These are phyloP conservation scores for Boletus patriciae DNA, from an alignment of 768 basidiomycete species.

Conservation along the genomic window DNA sequence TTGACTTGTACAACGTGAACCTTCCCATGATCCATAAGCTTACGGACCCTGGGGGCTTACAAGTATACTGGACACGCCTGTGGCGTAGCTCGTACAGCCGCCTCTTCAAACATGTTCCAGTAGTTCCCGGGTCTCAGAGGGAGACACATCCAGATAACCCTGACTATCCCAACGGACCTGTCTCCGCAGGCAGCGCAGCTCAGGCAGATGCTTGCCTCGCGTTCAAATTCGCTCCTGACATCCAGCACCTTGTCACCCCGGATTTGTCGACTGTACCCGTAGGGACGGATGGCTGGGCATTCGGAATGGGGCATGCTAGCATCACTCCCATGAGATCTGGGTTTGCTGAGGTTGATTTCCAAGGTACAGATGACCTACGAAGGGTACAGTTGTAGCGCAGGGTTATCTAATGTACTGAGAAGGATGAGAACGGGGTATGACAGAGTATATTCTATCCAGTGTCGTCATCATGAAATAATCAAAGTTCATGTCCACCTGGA, in stretches of 20 bases:
- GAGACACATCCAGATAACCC: constrained; percentile 43
- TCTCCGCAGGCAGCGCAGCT: neutral
- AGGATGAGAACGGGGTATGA: neutral
- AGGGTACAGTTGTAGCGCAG: constrained; percentile 39
- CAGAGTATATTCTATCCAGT: constrained; percentile 9
- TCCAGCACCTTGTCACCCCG: constrained; percentile 67
- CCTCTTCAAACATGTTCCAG: constrained; percentile 60
- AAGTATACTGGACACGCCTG: constrained; percentile 76
- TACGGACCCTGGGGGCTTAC: constrained; percentile 57
- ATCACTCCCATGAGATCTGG: constrained; percentile 76
- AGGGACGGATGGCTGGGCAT: constrained; percentile 83
- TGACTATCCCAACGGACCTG: constrained; percentile 34
- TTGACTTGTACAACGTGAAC: constrained; percentile 86
- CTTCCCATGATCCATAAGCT: constrained; percentile 76
- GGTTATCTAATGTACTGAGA: constrained; percentile 35
- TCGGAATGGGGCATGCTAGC: constrained; percentile 66
- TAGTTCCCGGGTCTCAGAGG: constrained; percentile 17
- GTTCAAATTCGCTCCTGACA: constrained; percentile 78
- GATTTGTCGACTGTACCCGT: constrained; percentile 56
- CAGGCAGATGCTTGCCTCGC: constrained; percentile 42
- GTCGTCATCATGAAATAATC: constrained; percentile 11
- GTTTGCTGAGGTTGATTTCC: constrained; percentile 55
- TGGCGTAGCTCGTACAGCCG: constrained; percentile 86
- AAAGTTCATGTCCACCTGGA: constrained; percentile 2
- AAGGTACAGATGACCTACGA: neutral